These are phyloP conservation scores for Acanthamoeba castellanii DNA, from an alignment of 208 protist species.

Conservation along the genomic window DNA sequence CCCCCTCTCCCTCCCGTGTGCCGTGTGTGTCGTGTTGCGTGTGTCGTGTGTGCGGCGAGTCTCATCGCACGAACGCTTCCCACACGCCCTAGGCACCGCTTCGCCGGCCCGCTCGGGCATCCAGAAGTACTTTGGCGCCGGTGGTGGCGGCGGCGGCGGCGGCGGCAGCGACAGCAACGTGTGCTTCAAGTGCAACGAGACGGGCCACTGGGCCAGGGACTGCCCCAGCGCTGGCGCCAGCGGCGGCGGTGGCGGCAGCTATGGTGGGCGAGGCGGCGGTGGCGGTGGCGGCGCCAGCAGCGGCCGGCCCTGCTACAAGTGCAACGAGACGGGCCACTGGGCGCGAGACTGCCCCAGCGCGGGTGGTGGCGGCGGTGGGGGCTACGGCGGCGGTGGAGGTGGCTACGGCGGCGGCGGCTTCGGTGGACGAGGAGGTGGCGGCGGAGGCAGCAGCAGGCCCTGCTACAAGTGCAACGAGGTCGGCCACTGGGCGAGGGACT, in stretches of 20 bases:
- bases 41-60: neutral
- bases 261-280: neutral
- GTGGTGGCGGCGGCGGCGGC: neutral
- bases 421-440: neutral
- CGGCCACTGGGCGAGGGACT: conserved; percentile 36
- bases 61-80: neutral
- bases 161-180: too few species aligned
- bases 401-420: neutral
- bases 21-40: neutral
- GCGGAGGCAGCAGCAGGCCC: neutral
- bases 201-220: conserved; percentile 33
- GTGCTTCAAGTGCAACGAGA: conserved; percentile 50
- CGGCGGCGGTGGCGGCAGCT: neutral
- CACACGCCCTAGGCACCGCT: neutral
- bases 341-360: conserved; percentile 26
- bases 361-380: neutral
- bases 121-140: conserved; percentile 11
- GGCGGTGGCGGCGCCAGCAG: neutral
- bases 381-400: neutral
- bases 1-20: neutral
- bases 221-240: neutral
- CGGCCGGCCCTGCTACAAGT: conserved; percentile 27
- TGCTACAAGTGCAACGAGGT: conserved; percentile 37
- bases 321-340: conserved; percentile 30
- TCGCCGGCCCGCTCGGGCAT: neutral